Evolutionary conservation across 768 basidiomycete species (phyloP).

Genomic region (Coprinopsis strossmayeri): DNA sequence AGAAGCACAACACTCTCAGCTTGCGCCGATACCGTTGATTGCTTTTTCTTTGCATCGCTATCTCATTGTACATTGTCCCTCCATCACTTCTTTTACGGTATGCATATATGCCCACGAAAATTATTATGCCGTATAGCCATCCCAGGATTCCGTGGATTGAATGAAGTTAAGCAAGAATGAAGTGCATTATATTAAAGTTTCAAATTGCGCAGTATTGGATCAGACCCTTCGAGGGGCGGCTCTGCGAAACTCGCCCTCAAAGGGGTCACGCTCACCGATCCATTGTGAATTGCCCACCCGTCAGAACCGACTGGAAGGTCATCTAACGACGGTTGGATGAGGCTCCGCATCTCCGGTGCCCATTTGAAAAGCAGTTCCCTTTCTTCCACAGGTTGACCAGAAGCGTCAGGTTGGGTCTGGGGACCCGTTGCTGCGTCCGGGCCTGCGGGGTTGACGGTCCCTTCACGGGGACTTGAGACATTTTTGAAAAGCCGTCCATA

Average conservation of each 20-base stretch:
- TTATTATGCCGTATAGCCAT: neutral
- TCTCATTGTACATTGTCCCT: constrained; percentile 17
- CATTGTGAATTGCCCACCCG: constrained; percentile 70
- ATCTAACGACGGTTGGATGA: constrained; percentile 55
- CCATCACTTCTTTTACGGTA: no score
- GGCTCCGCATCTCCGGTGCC: constrained; percentile 56
- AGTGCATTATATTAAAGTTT: constrained; percentile 34
- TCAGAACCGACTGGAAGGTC: constrained; percentile 74
- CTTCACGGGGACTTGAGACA: constrained; percentile 19
- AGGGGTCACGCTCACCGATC: constrained; percentile 72
- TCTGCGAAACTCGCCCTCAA: constrained; percentile 72
- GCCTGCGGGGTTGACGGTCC: constrained; percentile 30
- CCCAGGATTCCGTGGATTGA: neutral
- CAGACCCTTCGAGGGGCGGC: constrained; percentile 27
- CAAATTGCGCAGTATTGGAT: constrained; percentile 45
- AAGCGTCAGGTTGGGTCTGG: constrained; percentile 10
- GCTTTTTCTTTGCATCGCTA: constrained; percentile 19
- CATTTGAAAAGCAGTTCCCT: constrained; percentile 63
- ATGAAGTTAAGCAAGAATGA: neutral
- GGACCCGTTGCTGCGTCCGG: constrained; percentile 32
- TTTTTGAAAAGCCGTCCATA: constrained; percentile 77
- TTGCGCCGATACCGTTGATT: constrained; percentile 82
- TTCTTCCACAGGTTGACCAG: constrained; percentile 15
- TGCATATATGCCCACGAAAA: no score
- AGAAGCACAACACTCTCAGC: constrained; percentile 96